A percentile compares a stretch with the other conserved stretches of the same genome.
phyloP scores from a whole-genome alignment of 1,284 basidiomycete species.

The Filobasidium uniguttulatum region DNA sequence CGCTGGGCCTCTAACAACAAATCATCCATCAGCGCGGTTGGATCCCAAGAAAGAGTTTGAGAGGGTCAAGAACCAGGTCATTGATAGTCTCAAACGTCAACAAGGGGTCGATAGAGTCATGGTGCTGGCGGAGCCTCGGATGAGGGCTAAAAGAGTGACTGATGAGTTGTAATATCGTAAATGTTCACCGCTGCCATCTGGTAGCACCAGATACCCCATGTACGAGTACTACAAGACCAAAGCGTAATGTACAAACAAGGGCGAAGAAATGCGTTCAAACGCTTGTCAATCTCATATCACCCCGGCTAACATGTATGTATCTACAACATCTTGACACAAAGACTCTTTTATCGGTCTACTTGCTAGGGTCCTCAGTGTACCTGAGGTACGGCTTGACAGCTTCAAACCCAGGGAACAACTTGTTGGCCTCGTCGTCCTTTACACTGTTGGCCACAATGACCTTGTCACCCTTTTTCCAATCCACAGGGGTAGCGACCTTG shows the following conservation, averaged over 20 bases:
- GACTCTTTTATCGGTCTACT: slow-evolving; percentile 18
- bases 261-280: too few species aligned
- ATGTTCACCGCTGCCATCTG: too few species aligned
- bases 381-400: slow-evolving; percentile 43
- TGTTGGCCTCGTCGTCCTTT: slow-evolving; percentile 72
- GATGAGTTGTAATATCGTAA: too few species aligned
- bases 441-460: slow-evolving; percentile 93
- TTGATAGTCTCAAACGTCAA: slow-evolving; percentile 4
- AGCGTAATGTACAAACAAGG: too few species aligned
- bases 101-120: slow-evolving; percentile 5
- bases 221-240: too few species aligned
- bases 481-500: slow-evolving; percentile 62
- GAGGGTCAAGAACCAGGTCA: slow-evolving; percentile 10
- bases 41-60: slow-evolving; percentile 11
- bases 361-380: slow-evolving; percentile 37
- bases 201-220: too few species aligned
- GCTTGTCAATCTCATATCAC: too few species aligned
- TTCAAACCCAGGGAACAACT: slow-evolving; percentile 41
- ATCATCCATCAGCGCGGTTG: too few species aligned
- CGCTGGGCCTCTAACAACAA: too few species aligned
- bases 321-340: too few species aligned
- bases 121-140: slow-evolving; percentile 3
- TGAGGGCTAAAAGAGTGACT: slow-evolving; percentile 11
- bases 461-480: slow-evolving; percentile 87
- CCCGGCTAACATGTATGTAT: too few species aligned